Base-by-base conservation (phyloP, 768 basidiomycete genomes). In the Serendipita sp. region DNA sequence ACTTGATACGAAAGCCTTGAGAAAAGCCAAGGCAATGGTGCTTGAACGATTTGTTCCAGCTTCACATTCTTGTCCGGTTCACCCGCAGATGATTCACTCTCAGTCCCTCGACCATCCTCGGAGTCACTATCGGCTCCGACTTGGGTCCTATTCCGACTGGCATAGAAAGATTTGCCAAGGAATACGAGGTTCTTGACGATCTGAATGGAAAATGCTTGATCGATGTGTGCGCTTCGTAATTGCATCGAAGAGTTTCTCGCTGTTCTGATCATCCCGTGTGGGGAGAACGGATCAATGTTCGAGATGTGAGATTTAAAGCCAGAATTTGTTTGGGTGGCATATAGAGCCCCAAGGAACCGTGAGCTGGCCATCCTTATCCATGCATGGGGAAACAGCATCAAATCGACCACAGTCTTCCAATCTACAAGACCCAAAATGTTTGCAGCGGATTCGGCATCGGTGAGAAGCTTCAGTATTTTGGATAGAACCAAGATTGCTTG, bases 141-240 rank as follows among this genome's bases (percentile, higher is more conserved):
- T 34, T 58, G 38, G 35, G 58, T 28, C 16, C 65, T 69, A 30
- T 70, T 63, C 16, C 78, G 74, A 38, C 80, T 71, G 30, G 78
- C 74, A 66, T 77, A 79, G 73, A 90, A 95, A 72, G 86, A 86
- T 74, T 90, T 93, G 28, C 89, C 91, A n/a, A 95, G 76, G 71
- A 88, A 93, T 70, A 94, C 91, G 30, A 98, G 73, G 70, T 97
- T 91, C 77, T 96, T 97, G 69, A 95, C 91, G 8, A 91, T 75
- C 75, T 97, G 91, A 68, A 91, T 71, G 66, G 85, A 79, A n/a
- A 90, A 78, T 0, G 79, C 70, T 28, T 85, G 84, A 68, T 89
- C 88, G 51, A 91, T 74, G 66, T 89, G 81, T 15, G 85, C 80
- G 70, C 92, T 91, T 75, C 86, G 88, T 66, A 99, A 79, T 71